Percentiles rank a stretch among this genome's conserved stretches.
phyloP scores from a whole-genome alignment of 495 filamentous ascomycete genomes.

The Penicillium cosmopolitanum region DNA sequence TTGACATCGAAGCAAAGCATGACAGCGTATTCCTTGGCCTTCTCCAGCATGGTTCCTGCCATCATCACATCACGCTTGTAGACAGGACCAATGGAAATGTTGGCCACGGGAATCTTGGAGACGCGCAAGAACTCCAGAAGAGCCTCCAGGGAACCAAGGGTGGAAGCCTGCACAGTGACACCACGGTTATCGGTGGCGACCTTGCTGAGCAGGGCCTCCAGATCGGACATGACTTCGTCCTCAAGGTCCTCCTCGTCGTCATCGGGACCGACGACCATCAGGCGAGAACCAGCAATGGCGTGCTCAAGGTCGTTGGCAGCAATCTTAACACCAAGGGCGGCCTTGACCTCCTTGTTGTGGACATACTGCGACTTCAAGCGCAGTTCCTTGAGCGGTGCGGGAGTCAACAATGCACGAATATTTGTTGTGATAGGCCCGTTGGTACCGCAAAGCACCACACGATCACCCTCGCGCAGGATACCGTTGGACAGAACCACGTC shows the following conservation, averaged over 20 bases:
- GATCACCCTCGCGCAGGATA: conserved; percentile 91
- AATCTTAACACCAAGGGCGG: conserved; percentile 97
- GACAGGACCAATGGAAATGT: conserved; percentile 96
- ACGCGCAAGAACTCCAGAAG: conserved; percentile 92
- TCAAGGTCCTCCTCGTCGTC: conserved; percentile 97
- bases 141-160: conserved; percentile 95
- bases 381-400: conserved; percentile 90
- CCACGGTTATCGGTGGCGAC: conserved; percentile 90
- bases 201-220: conserved; percentile 85
- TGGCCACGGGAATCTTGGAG: conserved; percentile 95
- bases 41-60: conserved; percentile 95
- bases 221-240: conserved; percentile 94
- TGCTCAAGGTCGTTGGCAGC: conserved; percentile 94
- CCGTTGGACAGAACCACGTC: conserved; percentile 97
- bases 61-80: conserved; percentile 99
- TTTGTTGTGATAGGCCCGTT: conserved; percentile 94
- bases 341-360: conserved; percentile 99
- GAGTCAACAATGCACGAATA: conserved; percentile 94
- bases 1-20: conserved; percentile 99
- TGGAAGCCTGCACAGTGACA: conserved; percentile 97
- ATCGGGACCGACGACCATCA: conserved; percentile 90
- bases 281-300: conserved; percentile 93
- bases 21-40: conserved; percentile 91
- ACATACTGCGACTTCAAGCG: conserved; percentile 94
- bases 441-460: conserved; percentile 91